phyloP scores from a whole-genome alignment of 169 alveolate species.

The Plasmodium knowlesi region DNA sequence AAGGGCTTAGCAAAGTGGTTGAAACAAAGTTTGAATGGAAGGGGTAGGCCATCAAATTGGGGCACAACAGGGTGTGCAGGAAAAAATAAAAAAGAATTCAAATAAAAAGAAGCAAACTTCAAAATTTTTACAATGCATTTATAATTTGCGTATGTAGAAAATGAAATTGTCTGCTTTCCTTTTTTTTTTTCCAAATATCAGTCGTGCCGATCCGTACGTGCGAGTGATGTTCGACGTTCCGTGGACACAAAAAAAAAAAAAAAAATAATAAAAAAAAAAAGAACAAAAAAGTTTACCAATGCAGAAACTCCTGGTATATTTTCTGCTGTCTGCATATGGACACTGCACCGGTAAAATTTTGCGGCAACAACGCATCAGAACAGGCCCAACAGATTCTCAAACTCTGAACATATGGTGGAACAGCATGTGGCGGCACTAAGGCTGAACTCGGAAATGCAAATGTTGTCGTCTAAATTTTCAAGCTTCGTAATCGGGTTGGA shows the following conservation, averaged over 20 bases:
- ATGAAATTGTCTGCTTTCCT: background rate
- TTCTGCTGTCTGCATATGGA: background rate
- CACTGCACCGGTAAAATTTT: background rate
- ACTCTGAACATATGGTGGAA: conserved; percentile 86
- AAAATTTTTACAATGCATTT: background rate
- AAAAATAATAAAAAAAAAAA: too few species aligned
- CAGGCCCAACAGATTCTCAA: conserved; percentile 82
- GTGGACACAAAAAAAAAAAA: background rate
- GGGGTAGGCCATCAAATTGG: background rate
- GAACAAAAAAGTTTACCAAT: background rate
- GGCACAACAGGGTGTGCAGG: background rate
- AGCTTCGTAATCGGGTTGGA: conserved; percentile 86
- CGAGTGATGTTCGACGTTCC: background rate
- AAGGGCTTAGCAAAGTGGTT: background rate
- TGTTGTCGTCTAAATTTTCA: conserved; percentile 82
- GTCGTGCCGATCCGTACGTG: background rate
- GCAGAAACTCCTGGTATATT: background rate
- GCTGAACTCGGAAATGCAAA: conserved; percentile 88
- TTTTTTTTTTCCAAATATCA: background rate
- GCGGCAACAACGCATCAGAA: background rate
- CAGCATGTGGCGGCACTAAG: conserved; percentile 92
- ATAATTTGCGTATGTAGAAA: background rate
- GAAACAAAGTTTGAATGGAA: background rate
- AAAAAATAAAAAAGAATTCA: background rate
- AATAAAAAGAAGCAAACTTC: background rate